phyloP scores from a whole-genome alignment of 371 early-diverging fungal species.

The Zychaea mexicana region DNA sequence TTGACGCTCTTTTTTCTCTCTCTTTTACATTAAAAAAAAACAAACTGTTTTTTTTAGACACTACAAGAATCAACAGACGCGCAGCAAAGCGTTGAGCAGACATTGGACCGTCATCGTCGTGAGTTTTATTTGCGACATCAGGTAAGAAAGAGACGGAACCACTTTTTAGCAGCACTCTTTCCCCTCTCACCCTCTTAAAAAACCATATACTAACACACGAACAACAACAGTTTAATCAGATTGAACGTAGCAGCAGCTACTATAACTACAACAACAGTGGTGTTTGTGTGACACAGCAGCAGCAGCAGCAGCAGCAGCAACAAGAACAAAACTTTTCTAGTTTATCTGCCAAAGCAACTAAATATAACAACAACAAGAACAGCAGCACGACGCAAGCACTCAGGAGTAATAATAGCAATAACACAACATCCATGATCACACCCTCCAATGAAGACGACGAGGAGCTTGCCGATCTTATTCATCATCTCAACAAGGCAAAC shows the following conservation, averaged over 20 bases:
- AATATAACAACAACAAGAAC: neutral
- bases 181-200: neutral
- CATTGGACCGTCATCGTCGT: conserved; percentile 68
- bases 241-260: neutral
- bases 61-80: conserved; percentile 14
- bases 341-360: neutral
- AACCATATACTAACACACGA: neutral
- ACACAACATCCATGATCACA: neutral
- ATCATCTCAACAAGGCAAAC: conserved; percentile 56
- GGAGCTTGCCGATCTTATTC: conserved; percentile 62
- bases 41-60: conserved; percentile 15
- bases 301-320: no score
- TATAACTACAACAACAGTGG: neutral
- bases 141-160: conserved; percentile 30
- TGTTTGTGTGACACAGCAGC: no score
- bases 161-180: neutral
- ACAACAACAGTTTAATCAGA: neutral
- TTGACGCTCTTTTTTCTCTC: neutral
- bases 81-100: conserved; percentile 16
- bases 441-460: conserved; percentile 46
- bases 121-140: conserved; percentile 81
- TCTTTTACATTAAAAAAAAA: no score
- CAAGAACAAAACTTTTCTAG: no score
- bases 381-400: neutral
- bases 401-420: neutral